These are phyloP conservation scores for Kodamaea neixiangensis DNA, from an alignment of 805 yeast species.

Conservation along the genomic window DNA sequence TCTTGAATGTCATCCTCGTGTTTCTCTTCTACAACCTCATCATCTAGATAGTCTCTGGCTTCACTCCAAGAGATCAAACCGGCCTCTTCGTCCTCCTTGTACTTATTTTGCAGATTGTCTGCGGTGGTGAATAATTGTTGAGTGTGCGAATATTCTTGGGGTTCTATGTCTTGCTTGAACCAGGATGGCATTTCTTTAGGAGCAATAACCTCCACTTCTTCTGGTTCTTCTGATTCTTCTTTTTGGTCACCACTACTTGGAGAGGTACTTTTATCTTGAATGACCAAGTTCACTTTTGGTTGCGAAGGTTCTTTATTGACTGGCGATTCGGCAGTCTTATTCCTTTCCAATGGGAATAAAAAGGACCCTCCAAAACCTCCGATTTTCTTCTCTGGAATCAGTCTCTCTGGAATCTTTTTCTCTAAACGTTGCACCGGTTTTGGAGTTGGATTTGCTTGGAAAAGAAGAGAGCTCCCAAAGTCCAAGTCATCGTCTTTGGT, in stretches of 20 bases:
- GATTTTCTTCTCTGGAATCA: background rate
- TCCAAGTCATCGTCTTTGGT: background rate
- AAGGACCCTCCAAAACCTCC: background rate
- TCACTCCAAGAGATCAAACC: slow-evolving; percentile 56
- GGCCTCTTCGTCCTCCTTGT: slow-evolving; percentile 44
- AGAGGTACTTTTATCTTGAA: background rate
- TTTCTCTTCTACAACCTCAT: slow-evolving; percentile 8
- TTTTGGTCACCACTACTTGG: background rate
- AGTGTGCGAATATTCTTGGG: background rate
- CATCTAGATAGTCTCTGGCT: slow-evolving; percentile 33
- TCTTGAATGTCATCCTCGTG: slow-evolving; percentile 12
- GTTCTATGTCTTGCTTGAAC: slow-evolving; percentile 20
- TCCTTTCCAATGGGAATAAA: background rate
- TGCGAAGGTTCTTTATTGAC: background rate
- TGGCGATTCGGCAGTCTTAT: background rate
- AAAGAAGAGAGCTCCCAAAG: background rate
- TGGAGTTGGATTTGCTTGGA: background rate
- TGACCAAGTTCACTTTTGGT: background rate
- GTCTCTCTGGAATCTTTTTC: slow-evolving; percentile 1
- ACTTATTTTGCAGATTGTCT: slow-evolving; percentile 5
- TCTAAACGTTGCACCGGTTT: background rate
- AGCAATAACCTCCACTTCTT: background rate
- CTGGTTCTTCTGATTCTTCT: background rate
- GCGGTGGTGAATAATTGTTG: slow-evolving; percentile 9
- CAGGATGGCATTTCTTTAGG: slow-evolving; percentile 24